A percentile compares a stretch with the other conserved stretches of the same genome.
Evolutionary conservation across 257 asterid genomes (phyloP).

Genomic region (Ocimum tenuiflorum): DNA sequence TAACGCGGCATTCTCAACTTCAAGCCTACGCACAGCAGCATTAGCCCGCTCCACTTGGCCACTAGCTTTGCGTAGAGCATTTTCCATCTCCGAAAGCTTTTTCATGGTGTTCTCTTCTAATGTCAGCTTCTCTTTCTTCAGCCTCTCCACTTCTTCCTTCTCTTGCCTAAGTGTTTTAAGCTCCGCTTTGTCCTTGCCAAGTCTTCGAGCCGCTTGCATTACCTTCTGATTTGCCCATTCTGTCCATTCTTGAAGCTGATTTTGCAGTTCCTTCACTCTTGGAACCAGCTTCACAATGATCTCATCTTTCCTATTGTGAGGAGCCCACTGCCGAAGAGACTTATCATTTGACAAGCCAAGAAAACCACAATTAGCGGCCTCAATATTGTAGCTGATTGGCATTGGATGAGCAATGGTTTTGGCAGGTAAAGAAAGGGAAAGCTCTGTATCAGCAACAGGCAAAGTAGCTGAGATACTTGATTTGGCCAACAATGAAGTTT

Average conservation of each 20-base stretch:
- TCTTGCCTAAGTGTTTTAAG: constrained; percentile 84
- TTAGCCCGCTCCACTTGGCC: constrained; percentile 81
- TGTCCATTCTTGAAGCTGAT: constrained; percentile 93
- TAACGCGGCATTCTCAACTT: constrained; percentile 52
- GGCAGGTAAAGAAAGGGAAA: constrained; percentile 75
- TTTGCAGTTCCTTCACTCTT: constrained; percentile 62
- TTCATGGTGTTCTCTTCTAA: constrained; percentile 74
- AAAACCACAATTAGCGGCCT: constrained; percentile 29
- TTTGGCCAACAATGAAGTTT: constrained; percentile 29
- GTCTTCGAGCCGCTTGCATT: constrained; percentile 92
- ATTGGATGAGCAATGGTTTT: constrained; percentile 38
- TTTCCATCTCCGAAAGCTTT: constrained; percentile 81
- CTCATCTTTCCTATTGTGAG: constrained; percentile 83
- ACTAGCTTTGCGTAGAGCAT: constrained; percentile 67
- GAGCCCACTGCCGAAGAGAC: too few species aligned
- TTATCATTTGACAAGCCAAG: constrained; percentile 32
- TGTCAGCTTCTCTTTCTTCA: constrained; percentile 71
- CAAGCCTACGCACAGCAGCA: constrained; percentile 64
- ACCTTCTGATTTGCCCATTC: constrained; percentile 99
- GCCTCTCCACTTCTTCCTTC: constrained; percentile 84
- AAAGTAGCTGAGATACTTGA: constrained; percentile 34
- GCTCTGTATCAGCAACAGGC: constrained; percentile 76
- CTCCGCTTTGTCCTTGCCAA: constrained; percentile 83
- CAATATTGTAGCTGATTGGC: constrained; percentile 45
- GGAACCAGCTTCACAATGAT: constrained; percentile 72